Conservation (phyloP, 495 filamentous ascomycete genomes). For the Rhypophila decipiens region DNA sequence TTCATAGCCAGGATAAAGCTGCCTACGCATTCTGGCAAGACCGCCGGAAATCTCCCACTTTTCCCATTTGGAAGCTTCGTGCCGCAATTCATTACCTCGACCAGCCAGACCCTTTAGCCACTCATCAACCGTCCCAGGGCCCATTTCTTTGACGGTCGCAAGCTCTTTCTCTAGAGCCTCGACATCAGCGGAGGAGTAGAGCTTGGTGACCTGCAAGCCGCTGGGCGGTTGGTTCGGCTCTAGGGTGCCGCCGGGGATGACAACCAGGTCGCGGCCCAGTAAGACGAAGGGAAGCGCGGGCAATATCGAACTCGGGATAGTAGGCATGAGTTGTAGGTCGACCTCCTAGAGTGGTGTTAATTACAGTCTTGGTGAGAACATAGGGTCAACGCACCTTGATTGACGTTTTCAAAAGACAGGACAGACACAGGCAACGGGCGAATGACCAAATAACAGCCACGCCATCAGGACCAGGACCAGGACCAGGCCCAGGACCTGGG, state of each 20-base stretch:
- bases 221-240: slow-evolving; percentile 41
- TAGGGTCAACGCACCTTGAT: slow-evolving; percentile 47
- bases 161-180: slow-evolving; percentile 49
- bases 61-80: slow-evolving; percentile 62
- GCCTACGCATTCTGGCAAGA: slow-evolving; percentile 28
- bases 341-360: slow-evolving; percentile 50
- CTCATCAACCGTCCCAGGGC: slow-evolving; percentile 56
- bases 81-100: slow-evolving; percentile 49
- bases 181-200: slow-evolving; percentile 55
- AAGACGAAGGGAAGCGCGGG: slow-evolving; percentile 60
- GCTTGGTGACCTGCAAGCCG: slow-evolving; percentile 49
- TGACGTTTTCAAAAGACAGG: slow-evolving; percentile 51
- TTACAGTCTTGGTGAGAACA: background rate
- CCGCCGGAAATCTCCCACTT: slow-evolving; percentile 56
- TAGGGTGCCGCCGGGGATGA: slow-evolving; percentile 46
- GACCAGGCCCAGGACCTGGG: slow-evolving; percentile 44
- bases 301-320: slow-evolving; percentile 50
- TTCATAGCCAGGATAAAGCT: slow-evolving; percentile 20
- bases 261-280: slow-evolving; percentile 49
- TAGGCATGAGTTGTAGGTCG: slow-evolving; percentile 52
- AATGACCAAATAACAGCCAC: slow-evolving; percentile 60
- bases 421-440: slow-evolving; percentile 52
- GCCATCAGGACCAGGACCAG: slow-evolving; percentile 46
- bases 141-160: slow-evolving; percentile 50
- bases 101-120: slow-evolving; percentile 66